Base-by-base conservation (phyloP, 495 filamentous ascomycete species). In the Xylaria sp. region DNA sequence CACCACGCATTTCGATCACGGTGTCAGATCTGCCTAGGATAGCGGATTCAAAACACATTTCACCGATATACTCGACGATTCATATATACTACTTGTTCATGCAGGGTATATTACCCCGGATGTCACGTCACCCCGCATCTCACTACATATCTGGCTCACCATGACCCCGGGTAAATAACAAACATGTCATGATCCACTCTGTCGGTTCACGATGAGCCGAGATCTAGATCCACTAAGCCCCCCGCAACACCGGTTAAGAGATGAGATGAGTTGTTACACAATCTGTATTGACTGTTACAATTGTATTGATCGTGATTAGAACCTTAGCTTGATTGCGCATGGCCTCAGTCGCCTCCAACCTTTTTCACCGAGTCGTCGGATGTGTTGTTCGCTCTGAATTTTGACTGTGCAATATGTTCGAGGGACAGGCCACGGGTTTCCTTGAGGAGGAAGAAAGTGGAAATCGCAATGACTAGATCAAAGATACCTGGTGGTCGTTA, bases 401-500 rank as follows among this genome's bases (percentile, higher is more conserved):
- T 71, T 50, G 73, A 72, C 15, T 73, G 69, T 3, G 74, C 72
- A 50, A 78, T 78, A 21, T 62, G 63, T 44, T 78, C 76, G 4
- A 76, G 72, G 9, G 74, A 78, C 29, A 78, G 46, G 2, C 76
- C 76, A n/a, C 74, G 69, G 2, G 76, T 76, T 48, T 78, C 76
- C n/a, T 76, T 67, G 5, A 76, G 65, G 31, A 74, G 73, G 7
- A 69, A 67, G 55, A 76, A 76, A 9, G 76, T 37, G 37, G 71
- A 41, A 21, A 73, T 24, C 0, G 76, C 72, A 44, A 78, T 76
- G 50, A 75, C 61, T 12, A 69, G 58, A 41, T 76, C 74, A 31
- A 78, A 73, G 21, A 76, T 64, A 14, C 74, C 76, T 76, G 9
- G 8, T 19, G 7, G 41, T 1, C 7, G 14, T 66, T 19, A 66